Conservation (phyloP, 1,284 basidiomycete species). For the Veloboletus limbatus region DNA sequence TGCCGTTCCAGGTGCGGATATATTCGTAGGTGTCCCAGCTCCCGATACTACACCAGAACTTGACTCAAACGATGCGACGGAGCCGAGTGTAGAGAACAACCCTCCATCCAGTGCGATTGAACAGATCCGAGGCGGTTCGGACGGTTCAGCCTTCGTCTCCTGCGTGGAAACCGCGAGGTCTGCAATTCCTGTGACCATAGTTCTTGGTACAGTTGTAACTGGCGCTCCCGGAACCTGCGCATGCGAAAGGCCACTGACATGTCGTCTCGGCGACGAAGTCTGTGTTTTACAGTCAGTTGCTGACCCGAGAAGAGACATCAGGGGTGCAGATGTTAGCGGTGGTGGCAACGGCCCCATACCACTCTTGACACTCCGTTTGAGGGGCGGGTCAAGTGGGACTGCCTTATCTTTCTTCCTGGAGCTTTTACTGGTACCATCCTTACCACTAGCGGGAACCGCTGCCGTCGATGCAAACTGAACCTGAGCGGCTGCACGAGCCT, state of each 20-base stretch:
- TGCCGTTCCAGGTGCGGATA: background rate
- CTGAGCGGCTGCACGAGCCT: constrained; percentile 47
- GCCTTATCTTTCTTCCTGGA: constrained; percentile 55
- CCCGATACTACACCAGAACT: background rate
- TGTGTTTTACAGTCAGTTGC: constrained; percentile 12
- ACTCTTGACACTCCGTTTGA: constrained; percentile 64
- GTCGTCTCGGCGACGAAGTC: constrained; percentile 1
- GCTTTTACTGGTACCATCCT: constrained; percentile 30
- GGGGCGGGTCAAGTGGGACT: constrained; percentile 49
- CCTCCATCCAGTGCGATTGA: background rate
- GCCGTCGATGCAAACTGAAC: constrained; percentile 16
- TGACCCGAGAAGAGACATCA: constrained; percentile 34
- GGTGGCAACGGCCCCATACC: constrained; percentile 58
- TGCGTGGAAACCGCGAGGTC: background rate
- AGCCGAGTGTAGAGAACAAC: background rate
- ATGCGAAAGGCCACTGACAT: background rate
- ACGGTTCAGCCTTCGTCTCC: constrained; percentile 6
- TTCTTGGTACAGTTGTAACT: constrained; percentile 9
- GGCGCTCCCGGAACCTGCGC: background rate
- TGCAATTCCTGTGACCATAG: background rate
- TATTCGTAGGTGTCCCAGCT: background rate
- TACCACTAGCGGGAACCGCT: constrained; percentile 24
- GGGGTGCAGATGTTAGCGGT: constrained; percentile 60
- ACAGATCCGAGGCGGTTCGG: constrained; percentile 3
- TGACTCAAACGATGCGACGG: constrained; percentile 2